Percentiles rank a stretch among this genome's conserved stretches.
Conservation (phyloP, 2,329 filamentous ascomycete genomes). For the Cordyceps cateniannulata region DNA sequence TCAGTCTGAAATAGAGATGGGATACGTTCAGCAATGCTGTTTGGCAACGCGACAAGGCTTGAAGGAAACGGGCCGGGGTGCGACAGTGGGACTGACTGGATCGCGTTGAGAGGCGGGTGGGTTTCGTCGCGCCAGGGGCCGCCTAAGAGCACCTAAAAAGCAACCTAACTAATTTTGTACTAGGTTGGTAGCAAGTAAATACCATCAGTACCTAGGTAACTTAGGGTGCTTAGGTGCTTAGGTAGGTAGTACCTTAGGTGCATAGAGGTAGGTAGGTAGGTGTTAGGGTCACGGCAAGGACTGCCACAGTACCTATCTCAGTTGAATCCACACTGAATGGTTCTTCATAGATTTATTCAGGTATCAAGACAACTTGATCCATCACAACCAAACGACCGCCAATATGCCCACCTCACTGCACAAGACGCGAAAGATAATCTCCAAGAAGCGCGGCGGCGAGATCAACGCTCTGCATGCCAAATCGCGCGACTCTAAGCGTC, state of each 20-base stretch:
- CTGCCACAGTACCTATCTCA: neutral
- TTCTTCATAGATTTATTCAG: too few species aligned
- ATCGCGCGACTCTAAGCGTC: conserved; percentile 75
- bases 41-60: conserved; percentile 5
- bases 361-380: neutral
- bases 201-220: too few species aligned
- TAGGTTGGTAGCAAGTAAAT: neutral
- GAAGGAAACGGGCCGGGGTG: neutral
- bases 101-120: conserved; percentile 7
- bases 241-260: neutral
- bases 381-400: conserved; percentile 8
- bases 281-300: too few species aligned
- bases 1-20: neutral
- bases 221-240: neutral
- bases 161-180: neutral
- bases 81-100: neutral
- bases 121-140: conserved; percentile 3
- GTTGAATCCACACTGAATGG: too few species aligned
- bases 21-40: neutral
- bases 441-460: conserved; percentile 74
- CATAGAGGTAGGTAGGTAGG: neutral
- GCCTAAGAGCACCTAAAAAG: neutral
- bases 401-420: conserved; percentile 70
- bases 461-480: conserved; percentile 76
- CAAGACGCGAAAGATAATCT: conserved; percentile 84